Conservation (phyloP, 2,329 filamentous ascomycete species). For the Aspergillus niger region DNA sequence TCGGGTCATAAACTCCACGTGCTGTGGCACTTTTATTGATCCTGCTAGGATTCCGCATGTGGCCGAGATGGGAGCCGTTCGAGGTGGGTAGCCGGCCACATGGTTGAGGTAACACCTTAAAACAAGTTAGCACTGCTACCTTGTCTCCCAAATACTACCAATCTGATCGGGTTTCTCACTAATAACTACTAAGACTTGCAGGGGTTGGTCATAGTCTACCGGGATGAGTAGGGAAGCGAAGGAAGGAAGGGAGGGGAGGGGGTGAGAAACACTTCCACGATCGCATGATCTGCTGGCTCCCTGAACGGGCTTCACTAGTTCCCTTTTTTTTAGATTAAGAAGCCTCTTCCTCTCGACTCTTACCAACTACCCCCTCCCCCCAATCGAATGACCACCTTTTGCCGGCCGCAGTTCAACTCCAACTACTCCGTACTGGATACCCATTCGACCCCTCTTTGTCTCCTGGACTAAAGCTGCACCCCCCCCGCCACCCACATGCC, state of each 20-base stretch:
- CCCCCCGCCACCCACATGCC: neutral
- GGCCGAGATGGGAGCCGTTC: neutral
- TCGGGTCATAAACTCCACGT: constrained; percentile 20
- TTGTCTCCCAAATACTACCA: neutral
- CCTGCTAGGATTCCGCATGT: constrained; percentile 17
- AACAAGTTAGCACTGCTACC: neutral
- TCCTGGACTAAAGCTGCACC: neutral
- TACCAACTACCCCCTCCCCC: too few species aligned
- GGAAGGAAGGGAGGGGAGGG: neutral
- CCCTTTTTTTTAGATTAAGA: neutral
- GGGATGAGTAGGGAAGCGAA: neutral
- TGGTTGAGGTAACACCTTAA: constrained; percentile 2
- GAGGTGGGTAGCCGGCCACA: constrained; percentile 10
- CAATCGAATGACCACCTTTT: neutral
- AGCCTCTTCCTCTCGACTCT: neutral
- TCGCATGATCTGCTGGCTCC: constrained; percentile 1
- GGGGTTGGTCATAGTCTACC: neutral
- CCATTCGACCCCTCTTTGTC: neutral
- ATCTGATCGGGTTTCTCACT: neutral
- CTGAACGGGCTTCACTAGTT: neutral
- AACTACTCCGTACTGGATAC: too few species aligned
- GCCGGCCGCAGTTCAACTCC: neutral
- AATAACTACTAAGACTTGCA: neutral
- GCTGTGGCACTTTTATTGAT: constrained; percentile 24
- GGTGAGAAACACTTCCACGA: neutral